A percentile compares a stretch with the other conserved stretches of the same genome.
phyloP scores from a whole-genome alignment of 169 alveolate species.

The Cardiosporidium cionae region DNA sequence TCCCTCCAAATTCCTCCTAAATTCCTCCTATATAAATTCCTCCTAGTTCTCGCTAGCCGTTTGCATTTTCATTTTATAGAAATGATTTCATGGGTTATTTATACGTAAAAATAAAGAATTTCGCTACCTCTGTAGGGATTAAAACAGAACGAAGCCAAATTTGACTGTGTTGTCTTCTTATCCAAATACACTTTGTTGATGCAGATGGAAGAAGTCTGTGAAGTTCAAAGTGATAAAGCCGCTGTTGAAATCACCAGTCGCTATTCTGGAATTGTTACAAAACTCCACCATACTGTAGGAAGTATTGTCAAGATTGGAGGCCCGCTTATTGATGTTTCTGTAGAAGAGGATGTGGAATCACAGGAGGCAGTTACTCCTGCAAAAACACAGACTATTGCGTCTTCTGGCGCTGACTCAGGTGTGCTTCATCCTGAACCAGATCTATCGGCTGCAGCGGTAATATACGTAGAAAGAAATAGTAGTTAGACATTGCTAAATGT shows the following conservation, averaged over 20 bases:
- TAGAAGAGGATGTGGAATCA: slow-evolving; percentile 36
- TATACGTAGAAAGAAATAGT: no score
- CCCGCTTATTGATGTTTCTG: slow-evolving; percentile 66
- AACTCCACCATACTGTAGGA: slow-evolving; percentile 66
- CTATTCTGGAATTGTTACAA: slow-evolving; percentile 76
- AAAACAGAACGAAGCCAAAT: neutral
- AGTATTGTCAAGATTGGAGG: slow-evolving; percentile 61
- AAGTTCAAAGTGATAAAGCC: slow-evolving; percentile 87
- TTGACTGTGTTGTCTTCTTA: neutral
- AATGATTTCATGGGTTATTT: no score
- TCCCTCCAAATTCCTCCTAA: no score
- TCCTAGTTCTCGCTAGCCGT: no score
- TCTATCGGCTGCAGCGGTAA: neutral
- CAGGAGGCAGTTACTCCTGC: neutral
- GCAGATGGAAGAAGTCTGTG: slow-evolving; percentile 80
- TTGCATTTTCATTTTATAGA: no score
- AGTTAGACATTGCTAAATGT: no score
- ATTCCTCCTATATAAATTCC: no score
- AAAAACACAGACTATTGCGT: neutral
- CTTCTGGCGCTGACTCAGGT: neutral
- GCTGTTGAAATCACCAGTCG: slow-evolving; percentile 87
- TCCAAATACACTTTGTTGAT: neutral
- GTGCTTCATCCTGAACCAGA: neutral
- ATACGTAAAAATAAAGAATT: no score
- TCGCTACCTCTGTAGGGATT: neutral